Percentiles rank a stretch among this genome's conserved stretches.
Evolutionary conservation across 2,329 filamentous ascomycete species (phyloP).

Genomic region (Cladosporium phlei): DNA sequence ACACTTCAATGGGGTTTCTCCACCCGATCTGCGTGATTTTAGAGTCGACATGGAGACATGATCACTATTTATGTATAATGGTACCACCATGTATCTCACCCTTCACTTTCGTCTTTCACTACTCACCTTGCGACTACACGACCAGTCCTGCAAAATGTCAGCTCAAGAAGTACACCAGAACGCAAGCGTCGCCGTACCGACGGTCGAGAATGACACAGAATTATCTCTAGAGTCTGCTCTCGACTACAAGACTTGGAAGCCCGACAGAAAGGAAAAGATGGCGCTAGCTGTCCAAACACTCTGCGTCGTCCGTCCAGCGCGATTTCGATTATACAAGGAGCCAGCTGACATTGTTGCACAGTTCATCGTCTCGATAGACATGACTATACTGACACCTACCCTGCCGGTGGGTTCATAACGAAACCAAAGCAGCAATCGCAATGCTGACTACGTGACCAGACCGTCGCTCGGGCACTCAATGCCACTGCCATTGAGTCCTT

Average conservation of each 20-base stretch:
- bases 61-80: too few species aligned
- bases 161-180: too few species aligned
- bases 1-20: background rate
- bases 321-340: too few species aligned
- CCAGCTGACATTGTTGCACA: background rate
- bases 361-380: constrained; percentile 48
- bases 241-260: background rate
- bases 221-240: background rate
- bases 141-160: too few species aligned
- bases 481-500: constrained; percentile 39
- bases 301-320: background rate
- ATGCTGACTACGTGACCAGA: constrained; percentile 18
- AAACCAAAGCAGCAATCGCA: background rate
- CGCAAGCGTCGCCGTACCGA: too few species aligned
- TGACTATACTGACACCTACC: constrained; percentile 44
- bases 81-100: too few species aligned
- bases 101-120: too few species aligned
- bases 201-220: too few species aligned
- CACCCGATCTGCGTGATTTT: too few species aligned
- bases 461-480: constrained; percentile 35
- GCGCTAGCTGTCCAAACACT: background rate
- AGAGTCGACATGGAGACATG: too few species aligned
- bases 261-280: background rate
- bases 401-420: constrained; percentile 36
- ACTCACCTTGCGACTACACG: too few species aligned